phyloP scores from a whole-genome alignment of 2,329 filamentous ascomycete species.

The Endothia cerciana region DNA sequence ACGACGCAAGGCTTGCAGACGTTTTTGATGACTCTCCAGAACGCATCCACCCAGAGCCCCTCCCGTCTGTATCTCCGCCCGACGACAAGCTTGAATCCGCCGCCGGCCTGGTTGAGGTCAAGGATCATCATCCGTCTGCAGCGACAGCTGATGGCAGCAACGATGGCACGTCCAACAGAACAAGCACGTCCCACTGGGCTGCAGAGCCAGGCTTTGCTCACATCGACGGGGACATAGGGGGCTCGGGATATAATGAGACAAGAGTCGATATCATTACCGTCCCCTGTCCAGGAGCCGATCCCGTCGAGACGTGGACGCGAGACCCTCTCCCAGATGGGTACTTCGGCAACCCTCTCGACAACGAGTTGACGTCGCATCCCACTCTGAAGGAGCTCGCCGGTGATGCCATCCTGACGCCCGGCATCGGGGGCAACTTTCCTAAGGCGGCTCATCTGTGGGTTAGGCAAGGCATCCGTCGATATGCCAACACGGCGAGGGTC shows the following conservation, averaged over 20 bases:
- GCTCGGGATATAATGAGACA: conserved; percentile 54
- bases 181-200: conserved; percentile 38
- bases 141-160: conserved; percentile 23
- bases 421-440: conserved; percentile 38
- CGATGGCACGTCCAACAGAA: conserved; percentile 32
- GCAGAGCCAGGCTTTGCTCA: conserved; percentile 46
- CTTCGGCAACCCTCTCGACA: conserved; percentile 43
- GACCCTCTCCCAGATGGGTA: conserved; percentile 53
- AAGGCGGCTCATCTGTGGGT: conserved; percentile 53
- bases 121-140: conserved; percentile 19
- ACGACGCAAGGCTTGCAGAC: conserved; percentile 21
- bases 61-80: conserved; percentile 15
- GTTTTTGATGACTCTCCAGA: conserved; percentile 19
- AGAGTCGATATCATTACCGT: conserved; percentile 58
- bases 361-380: conserved; percentile 34
- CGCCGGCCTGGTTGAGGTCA: conserved; percentile 8
- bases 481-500: conserved; percentile 52
- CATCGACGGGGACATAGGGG: conserved; percentile 48
- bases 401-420: conserved; percentile 38
- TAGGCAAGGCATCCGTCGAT: conserved; percentile 54
- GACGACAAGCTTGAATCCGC: conserved; percentile 8
- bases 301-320: conserved; percentile 57
- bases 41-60: conserved; percentile 21
- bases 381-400: conserved; percentile 39
- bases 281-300: conserved; percentile 57